phyloP scores from a whole-genome alignment of 2,329 filamentous ascomycete species.

The Trichoderma citrinoviride region DNA sequence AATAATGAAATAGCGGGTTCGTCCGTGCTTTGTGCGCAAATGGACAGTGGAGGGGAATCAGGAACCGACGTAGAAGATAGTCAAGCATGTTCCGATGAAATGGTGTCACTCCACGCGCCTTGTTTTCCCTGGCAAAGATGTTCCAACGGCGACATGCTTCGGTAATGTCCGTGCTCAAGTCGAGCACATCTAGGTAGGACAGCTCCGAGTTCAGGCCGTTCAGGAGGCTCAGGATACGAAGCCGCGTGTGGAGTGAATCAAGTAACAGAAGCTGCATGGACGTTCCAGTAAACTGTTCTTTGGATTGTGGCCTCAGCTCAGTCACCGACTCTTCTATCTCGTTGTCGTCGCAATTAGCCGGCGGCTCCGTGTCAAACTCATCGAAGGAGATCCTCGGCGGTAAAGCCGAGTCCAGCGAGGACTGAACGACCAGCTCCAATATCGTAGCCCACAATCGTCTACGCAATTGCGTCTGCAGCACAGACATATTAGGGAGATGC shows the following conservation, averaged over 20 bases:
- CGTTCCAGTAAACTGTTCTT: not conserved
- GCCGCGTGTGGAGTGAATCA: not conserved
- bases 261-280: not conserved
- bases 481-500: constrained; percentile 46
- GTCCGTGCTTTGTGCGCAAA: not conserved
- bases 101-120: not conserved
- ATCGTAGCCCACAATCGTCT: constrained; percentile 56
- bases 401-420: constrained; percentile 50
- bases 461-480: constrained; percentile 51
- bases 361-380: constrained; percentile 51
- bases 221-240: not conserved
- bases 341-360: constrained; percentile 40
- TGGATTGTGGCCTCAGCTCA: not conserved
- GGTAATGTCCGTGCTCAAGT: not conserved
- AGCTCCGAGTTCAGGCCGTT: not conserved
- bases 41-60: not conserved
- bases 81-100: not conserved
- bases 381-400: constrained; percentile 45
- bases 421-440: constrained; percentile 52
- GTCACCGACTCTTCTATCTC: not conserved
- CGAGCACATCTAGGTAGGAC: not conserved
- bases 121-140: not conserved
- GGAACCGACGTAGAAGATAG: not conserved
- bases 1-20: not conserved
- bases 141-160: not conserved